A percentile compares a stretch with the other conserved stretches of the same genome.
Conservation (phyloP, 139 green algal species). For the Chlamydomonas sphaeroides region DNA sequence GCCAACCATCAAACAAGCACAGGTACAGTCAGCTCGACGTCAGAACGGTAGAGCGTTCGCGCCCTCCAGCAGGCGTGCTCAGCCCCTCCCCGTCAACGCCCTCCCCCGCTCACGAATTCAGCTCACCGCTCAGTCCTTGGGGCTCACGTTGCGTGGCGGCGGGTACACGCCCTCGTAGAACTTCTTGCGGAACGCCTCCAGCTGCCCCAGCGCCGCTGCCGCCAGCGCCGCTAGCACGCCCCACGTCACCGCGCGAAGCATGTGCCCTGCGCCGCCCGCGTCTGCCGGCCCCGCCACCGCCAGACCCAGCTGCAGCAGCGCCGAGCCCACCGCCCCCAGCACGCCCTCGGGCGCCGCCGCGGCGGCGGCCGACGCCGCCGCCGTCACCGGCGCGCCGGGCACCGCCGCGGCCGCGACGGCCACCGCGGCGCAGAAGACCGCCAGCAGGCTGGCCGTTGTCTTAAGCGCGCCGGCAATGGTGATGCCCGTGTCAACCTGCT, state of each 20-base stretch:
- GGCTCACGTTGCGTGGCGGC: constrained; percentile 25
- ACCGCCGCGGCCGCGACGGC: not conserved
- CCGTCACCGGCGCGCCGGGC: not conserved
- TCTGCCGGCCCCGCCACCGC: not conserved
- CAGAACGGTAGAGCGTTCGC: too few species aligned
- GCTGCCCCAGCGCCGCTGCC: not conserved
- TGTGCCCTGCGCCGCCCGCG: not conserved
- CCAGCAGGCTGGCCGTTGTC: not conserved
- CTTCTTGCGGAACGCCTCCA: not conserved
- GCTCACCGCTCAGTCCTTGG: constrained; percentile 15
- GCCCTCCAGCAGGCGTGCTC: too few species aligned
- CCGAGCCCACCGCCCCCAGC: not conserved
- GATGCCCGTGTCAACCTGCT: not conserved
- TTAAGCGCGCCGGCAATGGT: not conserved
- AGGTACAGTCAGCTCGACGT: too few species aligned
- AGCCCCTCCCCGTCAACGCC: too few species aligned
- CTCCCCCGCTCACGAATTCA: too few species aligned
- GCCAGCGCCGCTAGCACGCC: not conserved
- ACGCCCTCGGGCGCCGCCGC: not conserved
- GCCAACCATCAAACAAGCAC: too few species aligned
- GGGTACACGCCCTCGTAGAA: constrained; percentile 39
- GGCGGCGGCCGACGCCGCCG: not conserved
- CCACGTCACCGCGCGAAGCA: not conserved
- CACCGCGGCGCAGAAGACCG: constrained; percentile 18
- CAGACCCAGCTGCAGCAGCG: not conserved